A percentile compares a stretch with the other conserved stretches of the same genome.
Evolutionary conservation across 1,139 yeast species (phyloP).

Genomic region (Candida sanyaensis): DNA sequence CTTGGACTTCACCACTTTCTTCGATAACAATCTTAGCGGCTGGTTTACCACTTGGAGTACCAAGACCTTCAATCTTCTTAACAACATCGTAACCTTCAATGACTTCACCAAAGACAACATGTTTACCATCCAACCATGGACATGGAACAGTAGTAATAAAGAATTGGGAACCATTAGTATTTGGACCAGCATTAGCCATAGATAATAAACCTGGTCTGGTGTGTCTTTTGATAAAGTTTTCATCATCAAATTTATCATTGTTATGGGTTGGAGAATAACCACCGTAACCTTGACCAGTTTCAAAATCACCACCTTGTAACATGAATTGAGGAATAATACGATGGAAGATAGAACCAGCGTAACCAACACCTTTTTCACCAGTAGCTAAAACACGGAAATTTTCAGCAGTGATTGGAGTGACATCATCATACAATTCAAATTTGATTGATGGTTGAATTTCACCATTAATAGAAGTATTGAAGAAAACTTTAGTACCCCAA

Average conservation of each 20-base stretch:
- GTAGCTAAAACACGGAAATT: slow-evolving; percentile 94
- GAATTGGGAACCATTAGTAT: slow-evolving; percentile 45
- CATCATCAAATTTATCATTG: slow-evolving; percentile 34
- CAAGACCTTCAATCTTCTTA: slow-evolving; percentile 36
- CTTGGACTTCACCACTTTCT: slow-evolving; percentile 35
- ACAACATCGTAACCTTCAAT: slow-evolving; percentile 41
- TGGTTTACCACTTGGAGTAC: slow-evolving; percentile 32
- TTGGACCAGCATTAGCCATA: slow-evolving; percentile 48
- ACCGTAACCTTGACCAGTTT: slow-evolving; percentile 43
- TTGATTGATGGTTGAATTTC: slow-evolving; percentile 31
- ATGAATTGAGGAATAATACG: slow-evolving; percentile 44
- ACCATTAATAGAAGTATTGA: slow-evolving; percentile 39
- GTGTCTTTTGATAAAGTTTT: slow-evolving; percentile 37
- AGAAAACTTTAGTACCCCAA: slow-evolving; percentile 36
- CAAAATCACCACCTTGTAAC: slow-evolving; percentile 48
- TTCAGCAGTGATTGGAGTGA: slow-evolving; percentile 94
- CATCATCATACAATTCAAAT: slow-evolving; percentile 76
- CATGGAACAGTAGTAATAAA: slow-evolving; percentile 46
- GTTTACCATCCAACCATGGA: slow-evolving; percentile 46
- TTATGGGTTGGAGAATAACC: slow-evolving; percentile 42
- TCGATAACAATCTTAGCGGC: slow-evolving; percentile 35
- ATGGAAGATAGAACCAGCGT: slow-evolving; percentile 35
- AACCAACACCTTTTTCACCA: slow-evolving; percentile 92
- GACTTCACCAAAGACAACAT: slow-evolving; percentile 46
- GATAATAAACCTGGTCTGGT: slow-evolving; percentile 39